Evolutionary conservation across 1,284 basidiomycete genomes (phyloP), one percentile per base, ranked within the genome.

Genomic region (Apiotrichum porosum): DNA sequence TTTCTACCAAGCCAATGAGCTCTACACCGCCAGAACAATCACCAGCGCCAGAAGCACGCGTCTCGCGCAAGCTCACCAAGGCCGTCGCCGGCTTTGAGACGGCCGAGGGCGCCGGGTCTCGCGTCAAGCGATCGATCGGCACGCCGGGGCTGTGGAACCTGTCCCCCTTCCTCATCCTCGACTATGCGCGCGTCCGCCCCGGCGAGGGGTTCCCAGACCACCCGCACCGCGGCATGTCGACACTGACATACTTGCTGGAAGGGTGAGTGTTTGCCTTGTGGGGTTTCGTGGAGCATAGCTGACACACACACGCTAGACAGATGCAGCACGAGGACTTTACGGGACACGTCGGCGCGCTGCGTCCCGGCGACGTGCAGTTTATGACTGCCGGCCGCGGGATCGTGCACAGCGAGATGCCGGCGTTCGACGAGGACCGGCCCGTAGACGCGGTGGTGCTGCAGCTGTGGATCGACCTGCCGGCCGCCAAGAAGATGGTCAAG

Each of bases 401-500:
- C 63, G 84, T 91, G 48, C 88, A 91, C 61, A 83, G 85, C 6
- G 88, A 80, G 73, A 95, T 97, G 88, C 93, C 94, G 2, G 77
- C 88, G 5, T 49, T 42, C 10, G 43, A 48, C n/a, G 26, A 21
- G 6, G 35, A 37, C 3, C 8, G 8, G 8, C 44, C 38, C n/a
- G 17, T 32, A 8, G 41, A 42, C 32, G 21, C 37, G 13, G 47
- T 52, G 3, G 92, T 90, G 10, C 77, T 97, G 36, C 93, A 97
- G 65, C 80, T 97, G 18, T 97, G 93, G 94, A 77, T 97, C 38
- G 93, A 97, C 73, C 76, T 97, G 14, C 94, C 93, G 0, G 84
- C 85, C 59, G 66, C 85, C 72, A 80, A 82, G 69, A 97, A 97
- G 74, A 86, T 92, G 81, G 80, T 83, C 44, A 70, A 75, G 14